Conservation (phyloP, 78 protist genomes). For the Chrysochromulina tobinii region DNA sequence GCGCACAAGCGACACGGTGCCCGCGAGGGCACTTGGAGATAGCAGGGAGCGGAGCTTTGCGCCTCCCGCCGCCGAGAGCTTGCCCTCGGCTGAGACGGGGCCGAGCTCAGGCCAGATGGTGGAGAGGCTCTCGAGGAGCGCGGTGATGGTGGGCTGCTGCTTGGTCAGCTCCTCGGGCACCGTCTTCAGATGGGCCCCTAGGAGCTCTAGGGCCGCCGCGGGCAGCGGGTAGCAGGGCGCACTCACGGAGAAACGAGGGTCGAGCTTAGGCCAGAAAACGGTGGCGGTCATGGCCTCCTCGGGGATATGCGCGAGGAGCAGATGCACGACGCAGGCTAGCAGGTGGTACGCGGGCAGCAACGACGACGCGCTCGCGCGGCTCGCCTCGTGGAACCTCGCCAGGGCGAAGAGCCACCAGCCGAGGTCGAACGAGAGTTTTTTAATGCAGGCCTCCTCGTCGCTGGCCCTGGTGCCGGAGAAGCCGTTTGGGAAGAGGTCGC, state of each 20-base stretch:
- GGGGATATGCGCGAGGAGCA: background rate
- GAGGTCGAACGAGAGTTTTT: background rate
- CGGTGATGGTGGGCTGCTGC: background rate
- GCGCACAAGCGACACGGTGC: no score
- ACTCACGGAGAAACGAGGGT: background rate
- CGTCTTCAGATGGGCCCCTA: background rate
- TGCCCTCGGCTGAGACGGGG: no score
- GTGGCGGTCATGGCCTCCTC: background rate
- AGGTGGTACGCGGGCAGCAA: background rate
- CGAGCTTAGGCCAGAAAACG: background rate
- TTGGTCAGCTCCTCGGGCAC: background rate
- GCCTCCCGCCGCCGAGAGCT: no score
- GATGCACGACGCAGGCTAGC: background rate
- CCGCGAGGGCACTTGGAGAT: no score
- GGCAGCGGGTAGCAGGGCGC: background rate
- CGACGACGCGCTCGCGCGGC: background rate
- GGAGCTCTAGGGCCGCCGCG: background rate
- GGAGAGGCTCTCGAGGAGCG: no score
- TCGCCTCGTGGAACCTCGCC: background rate
- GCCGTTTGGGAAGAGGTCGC: background rate
- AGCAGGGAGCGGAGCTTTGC: no score
- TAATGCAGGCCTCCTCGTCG: background rate
- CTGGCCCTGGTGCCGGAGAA: background rate
- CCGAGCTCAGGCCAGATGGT: no score
- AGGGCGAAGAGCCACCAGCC: background rate